Base-by-base conservation (phyloP, 495 filamentous ascomycete genomes). In the Aspergillus egyptiacus region DNA sequence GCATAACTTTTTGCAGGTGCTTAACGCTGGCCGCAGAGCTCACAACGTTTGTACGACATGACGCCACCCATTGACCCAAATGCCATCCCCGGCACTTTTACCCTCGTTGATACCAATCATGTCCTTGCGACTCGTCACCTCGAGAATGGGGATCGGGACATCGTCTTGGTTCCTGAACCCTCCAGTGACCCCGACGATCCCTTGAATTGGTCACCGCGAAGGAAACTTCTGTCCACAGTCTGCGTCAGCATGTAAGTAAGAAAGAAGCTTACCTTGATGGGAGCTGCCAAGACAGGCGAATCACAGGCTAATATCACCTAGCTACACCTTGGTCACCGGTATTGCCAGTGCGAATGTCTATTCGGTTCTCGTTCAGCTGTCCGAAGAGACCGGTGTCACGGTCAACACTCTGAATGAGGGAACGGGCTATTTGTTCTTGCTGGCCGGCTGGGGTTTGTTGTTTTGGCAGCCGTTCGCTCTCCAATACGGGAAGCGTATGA, bases 391-490 rank as follows among this genome's bases (percentile, higher is more conserved):
- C 0, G 73, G 74, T 0, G 52, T 85, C 5, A 73, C 77, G 3
- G 62, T 80, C 13, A 66, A 47, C 18, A 75, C 77, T 11, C 55
- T 82, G 8, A 81, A 79, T 52, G 65, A 77, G 42, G 82, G 83
- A 24, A 86, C 80, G 0, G 82, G 82, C 4, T 83, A 80, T 60
- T 72, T 84, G 70, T 82, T 83, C 48, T 57, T 85, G 46, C 56
- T 82, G 27, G 74, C 79, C 9, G 80, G 81, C 3, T 84, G 77
- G 80, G 79, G 80, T 0, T 70, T 81, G 45, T 58, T 86, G 2
- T 79, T 85, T 57, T 86, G 82, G 83, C 82, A 86, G 61, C 81
- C 82, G 0, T 73, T 84, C 36, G 79, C 82, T 0, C 60, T 84
- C 48, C 76, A 82, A 49, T 85, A 78, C 67, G 83, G 83, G 27